A percentile compares a stretch with the other conserved stretches of the same genome.
phyloP scores from a whole-genome alignment of 2,329 filamentous ascomycete genomes.

The Uncinocarpus reesii region DNA sequence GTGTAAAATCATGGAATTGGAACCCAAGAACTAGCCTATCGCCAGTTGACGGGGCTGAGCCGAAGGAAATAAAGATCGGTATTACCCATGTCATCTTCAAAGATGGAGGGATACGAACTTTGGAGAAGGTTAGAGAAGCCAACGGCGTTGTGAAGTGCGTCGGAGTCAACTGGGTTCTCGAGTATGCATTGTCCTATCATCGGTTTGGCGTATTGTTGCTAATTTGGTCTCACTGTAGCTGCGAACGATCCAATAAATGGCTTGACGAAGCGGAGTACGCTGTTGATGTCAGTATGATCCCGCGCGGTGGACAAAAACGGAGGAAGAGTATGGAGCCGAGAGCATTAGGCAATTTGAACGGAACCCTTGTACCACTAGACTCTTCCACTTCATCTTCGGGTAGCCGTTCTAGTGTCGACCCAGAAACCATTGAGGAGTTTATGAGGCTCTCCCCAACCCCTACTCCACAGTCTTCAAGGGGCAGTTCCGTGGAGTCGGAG shows the following conservation, averaged over 20 bases:
- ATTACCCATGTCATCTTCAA: constrained; percentile 89
- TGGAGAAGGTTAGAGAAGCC: constrained; percentile 63
- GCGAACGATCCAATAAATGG: constrained; percentile 66
- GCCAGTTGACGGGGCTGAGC: constrained; percentile 26
- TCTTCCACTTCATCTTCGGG: constrained; percentile 22
- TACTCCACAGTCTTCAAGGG: constrained; percentile 15
- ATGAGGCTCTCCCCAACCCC: constrained; percentile 28
- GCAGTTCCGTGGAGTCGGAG: constrained; percentile 4
- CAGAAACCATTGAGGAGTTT: constrained; percentile 27
- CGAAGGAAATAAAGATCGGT: constrained; percentile 47
- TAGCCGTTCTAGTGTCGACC: constrained; percentile 23
- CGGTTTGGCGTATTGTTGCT: not conserved
- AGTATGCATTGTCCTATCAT: constrained; percentile 46
- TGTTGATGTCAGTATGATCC: constrained; percentile 56
- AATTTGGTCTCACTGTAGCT: constrained; percentile 40
- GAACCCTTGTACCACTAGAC: constrained; percentile 43
- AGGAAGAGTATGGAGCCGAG: constrained; percentile 75
- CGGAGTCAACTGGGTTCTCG: constrained; percentile 77
- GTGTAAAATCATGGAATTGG: constrained; percentile 67
- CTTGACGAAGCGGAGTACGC: constrained; percentile 60
- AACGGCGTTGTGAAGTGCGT: constrained; percentile 72
- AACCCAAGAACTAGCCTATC: constrained; percentile 45
- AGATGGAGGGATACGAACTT: constrained; percentile 66
- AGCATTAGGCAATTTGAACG: constrained; percentile 58
- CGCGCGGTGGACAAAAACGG: constrained; percentile 59